Conservation (phyloP, 2,329 filamentous ascomycete genomes). For the Dothideomycetes sp. region DNA sequence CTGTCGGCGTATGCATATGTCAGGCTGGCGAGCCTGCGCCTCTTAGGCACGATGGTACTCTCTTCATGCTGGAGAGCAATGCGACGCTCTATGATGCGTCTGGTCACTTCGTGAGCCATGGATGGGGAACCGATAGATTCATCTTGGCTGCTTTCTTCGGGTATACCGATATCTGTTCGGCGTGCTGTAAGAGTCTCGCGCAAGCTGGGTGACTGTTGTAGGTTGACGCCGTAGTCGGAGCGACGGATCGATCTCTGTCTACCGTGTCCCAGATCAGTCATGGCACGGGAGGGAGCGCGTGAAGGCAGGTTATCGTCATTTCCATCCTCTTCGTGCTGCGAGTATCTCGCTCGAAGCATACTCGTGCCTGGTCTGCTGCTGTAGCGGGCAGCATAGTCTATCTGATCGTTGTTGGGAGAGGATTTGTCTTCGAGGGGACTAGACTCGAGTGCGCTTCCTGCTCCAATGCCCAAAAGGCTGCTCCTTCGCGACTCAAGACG, state of each 20-base stretch:
- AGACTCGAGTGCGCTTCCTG: constrained; percentile 1
- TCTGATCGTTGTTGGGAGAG: constrained; percentile 9
- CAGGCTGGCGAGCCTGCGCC: constrained; percentile 14
- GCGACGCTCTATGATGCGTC: constrained; percentile 10
- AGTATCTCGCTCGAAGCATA: constrained; percentile 27
- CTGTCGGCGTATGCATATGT: constrained; percentile 12
- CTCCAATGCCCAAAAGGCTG: constrained; percentile 8
- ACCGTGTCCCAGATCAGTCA: constrained; percentile 34
- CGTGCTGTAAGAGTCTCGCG: constrained; percentile 18
- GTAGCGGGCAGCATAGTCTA: constrained; percentile 15
- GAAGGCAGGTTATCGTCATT: constrained; percentile 32
- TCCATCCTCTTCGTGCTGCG: constrained; percentile 21
- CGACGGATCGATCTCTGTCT: constrained; percentile 8
- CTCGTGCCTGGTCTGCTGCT: constrained; percentile 29
- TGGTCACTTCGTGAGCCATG: constrained; percentile 1
- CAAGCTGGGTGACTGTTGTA: constrained; percentile 16
- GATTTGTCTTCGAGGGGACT: constrained; percentile 3
- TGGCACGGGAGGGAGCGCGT: constrained; percentile 39
- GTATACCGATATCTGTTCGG: constrained; percentile 14
- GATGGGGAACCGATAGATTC: not conserved
- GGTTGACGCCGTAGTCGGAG: not conserved
- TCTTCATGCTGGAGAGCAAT: constrained; percentile 7
- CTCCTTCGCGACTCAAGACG: constrained; percentile 10
- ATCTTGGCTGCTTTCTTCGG: constrained; percentile 1
- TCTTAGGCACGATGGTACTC: constrained; percentile 10